phyloP scores from a whole-genome alignment of 169 alveolate species.

The Toxoplasma gondii region DNA sequence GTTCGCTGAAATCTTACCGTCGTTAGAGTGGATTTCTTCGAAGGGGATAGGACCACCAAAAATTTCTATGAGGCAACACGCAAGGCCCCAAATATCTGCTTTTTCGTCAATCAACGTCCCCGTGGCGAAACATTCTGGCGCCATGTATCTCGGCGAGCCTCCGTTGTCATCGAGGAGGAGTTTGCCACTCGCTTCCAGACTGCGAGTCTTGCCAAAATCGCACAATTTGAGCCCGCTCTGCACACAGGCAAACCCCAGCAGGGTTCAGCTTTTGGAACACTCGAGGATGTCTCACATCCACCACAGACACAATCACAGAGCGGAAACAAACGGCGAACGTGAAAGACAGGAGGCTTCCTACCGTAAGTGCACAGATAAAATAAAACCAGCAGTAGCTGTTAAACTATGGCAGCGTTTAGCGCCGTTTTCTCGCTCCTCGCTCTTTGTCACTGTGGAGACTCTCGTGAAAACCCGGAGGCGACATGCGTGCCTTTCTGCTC shows the following conservation, averaged over 20 bases:
- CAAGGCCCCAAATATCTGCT: slow-evolving; percentile 83
- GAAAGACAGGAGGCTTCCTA: no score
- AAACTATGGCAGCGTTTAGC: no score
- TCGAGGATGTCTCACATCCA: background rate
- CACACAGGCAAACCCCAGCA: background rate
- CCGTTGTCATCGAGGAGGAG: slow-evolving; percentile 83
- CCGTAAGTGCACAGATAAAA: no score
- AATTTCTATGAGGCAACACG: slow-evolving; percentile 84
- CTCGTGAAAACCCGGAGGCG: no score
- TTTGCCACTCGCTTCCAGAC: slow-evolving; percentile 72
- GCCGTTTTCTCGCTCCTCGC: no score
- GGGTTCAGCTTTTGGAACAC: background rate
- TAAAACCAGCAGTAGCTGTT: no score
- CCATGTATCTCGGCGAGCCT: slow-evolving; percentile 87
- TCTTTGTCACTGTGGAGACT: no score
- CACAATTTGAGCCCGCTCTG: slow-evolving; percentile 79
- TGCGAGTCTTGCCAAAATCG: slow-evolving; percentile 84
- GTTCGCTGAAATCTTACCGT: slow-evolving; percentile 57
- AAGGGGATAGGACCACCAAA: slow-evolving; percentile 84
- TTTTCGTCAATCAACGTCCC: slow-evolving; percentile 80
- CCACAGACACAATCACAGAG: background rate
- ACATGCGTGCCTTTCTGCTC: no score
- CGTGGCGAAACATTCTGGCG: slow-evolving; percentile 83
- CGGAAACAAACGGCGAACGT: no score
- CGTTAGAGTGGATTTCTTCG: slow-evolving; percentile 77